Percentiles rank a stretch among this genome's conserved stretches.
Conservation (phyloP, 441 rosid genomes). For the Adansonia grandidieri region DNA sequence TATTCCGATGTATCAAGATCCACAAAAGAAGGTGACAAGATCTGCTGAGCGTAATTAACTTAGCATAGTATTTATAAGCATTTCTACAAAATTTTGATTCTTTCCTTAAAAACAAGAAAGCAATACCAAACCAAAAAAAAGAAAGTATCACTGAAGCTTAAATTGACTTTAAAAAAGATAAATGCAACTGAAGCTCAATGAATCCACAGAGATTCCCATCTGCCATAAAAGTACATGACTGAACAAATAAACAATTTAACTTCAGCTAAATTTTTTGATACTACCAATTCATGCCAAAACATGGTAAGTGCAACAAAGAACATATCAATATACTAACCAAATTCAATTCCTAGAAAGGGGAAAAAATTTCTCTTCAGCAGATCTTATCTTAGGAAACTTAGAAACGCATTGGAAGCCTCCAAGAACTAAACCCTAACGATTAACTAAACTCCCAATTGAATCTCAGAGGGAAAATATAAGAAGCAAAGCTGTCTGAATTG, state of each 20-base stretch:
- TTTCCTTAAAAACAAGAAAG: background rate
- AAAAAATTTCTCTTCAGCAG: background rate
- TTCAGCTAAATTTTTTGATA: background rate
- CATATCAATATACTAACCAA: background rate
- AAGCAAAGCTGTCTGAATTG: background rate
- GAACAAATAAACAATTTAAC: background rate
- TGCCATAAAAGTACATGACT: background rate
- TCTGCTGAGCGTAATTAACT: constrained; percentile 26
- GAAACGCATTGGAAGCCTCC: background rate
- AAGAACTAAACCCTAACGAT: constrained; percentile 9
- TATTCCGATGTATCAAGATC: constrained; percentile 26
- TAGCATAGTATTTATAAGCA: background rate
- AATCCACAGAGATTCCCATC: constrained; percentile 10
- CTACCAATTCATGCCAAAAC: background rate
- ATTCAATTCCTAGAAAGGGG: background rate
- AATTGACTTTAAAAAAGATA: constrained; percentile 6
- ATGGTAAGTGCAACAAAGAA: background rate
- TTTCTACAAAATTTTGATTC: background rate
- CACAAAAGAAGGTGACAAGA: constrained; percentile 33
- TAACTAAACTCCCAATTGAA: background rate
- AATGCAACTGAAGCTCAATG: background rate
- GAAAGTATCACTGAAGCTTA: background rate
- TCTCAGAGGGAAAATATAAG: background rate
- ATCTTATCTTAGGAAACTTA: background rate
- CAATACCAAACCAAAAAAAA: background rate